Evolutionary conservation across 306 rosid genomes (phyloP).

Genomic region (Citrullus amarus): DNA sequence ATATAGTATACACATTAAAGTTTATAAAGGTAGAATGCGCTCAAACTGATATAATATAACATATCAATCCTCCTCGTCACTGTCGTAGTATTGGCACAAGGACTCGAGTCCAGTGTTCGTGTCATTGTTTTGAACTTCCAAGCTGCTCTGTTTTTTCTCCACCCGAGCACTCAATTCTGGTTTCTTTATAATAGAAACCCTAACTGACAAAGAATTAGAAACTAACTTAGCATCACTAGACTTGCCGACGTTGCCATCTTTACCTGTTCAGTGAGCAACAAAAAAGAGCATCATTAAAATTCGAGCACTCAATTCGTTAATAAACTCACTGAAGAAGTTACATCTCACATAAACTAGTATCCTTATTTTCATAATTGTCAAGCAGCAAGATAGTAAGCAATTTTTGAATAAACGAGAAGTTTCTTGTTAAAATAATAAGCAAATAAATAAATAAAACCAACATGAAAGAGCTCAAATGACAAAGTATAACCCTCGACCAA

Average conservation of each 20-base stretch:
- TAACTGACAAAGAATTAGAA: slow-evolving; percentile 29
- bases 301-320: not conserved
- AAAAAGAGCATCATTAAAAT: not conserved
- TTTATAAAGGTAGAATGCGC: not conserved
- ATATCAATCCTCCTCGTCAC: slow-evolving; percentile 38
- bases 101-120: slow-evolving; percentile 23
- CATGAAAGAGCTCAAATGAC: no score
- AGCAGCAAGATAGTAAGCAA: no score
- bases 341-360: no score
- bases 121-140: slow-evolving; percentile 9
- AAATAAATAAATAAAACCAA: no score
- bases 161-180: slow-evolving; percentile 12
- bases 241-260: slow-evolving; percentile 13
- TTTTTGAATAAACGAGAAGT: no score
- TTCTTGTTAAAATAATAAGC: no score
- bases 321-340: not conserved
- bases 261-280: slow-evolving; percentile 26
- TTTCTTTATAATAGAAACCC: slow-evolving; percentile 43
- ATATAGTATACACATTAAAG: not conserved
- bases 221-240: slow-evolving; percentile 16
- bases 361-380: no score
- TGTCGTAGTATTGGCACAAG: slow-evolving; percentile 42
- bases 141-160: slow-evolving; percentile 19
- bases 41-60: not conserved
- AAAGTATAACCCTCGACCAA: no score